A percentile compares a stretch with the other conserved stretches of the same genome.
Conservation (phyloP, 345 rosid species). For the Lepidium aucheri region DNA sequence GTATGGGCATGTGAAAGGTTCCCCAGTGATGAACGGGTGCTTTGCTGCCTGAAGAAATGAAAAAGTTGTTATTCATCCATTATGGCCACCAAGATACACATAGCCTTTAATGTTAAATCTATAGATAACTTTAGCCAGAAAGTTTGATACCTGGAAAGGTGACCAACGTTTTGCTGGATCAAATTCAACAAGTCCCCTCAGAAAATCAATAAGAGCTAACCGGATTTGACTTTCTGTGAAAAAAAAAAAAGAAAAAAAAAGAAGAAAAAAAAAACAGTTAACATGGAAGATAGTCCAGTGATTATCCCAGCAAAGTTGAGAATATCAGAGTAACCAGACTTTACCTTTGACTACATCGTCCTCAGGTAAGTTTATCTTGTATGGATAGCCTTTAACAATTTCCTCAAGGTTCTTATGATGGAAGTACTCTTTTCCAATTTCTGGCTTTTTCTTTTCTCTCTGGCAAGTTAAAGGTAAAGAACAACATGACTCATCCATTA, state of each 20-base stretch:
- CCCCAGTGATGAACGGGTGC: constrained; percentile 98
- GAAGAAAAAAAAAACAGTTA: constrained; percentile 9
- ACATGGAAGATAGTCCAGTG: constrained; percentile 7
- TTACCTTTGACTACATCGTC: constrained; percentile 82
- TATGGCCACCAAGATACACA: not conserved
- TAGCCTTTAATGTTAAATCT: not conserved
- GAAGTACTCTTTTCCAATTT: constrained; percentile 94
- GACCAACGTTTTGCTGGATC: constrained; percentile 99
- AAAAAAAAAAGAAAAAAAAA: no score
- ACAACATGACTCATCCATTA: not conserved
- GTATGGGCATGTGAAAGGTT: constrained; percentile 90
- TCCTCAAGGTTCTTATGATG: constrained; percentile 84
- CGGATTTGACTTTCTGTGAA: constrained; percentile 77
- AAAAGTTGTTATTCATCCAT: constrained; percentile 1
- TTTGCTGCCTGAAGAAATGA: constrained; percentile 71
- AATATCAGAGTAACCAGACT: constrained; percentile 14
- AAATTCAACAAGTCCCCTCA: constrained; percentile 95
- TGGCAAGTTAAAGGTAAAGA: constrained; percentile 27
- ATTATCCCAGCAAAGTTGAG: constrained; percentile 2
- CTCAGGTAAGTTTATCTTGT: constrained; percentile 61
- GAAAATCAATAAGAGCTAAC: constrained; percentile 89
- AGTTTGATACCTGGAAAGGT: constrained; percentile 75
- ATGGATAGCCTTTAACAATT: constrained; percentile 81
- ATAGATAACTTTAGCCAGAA: not conserved
- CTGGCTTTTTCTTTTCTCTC: constrained; percentile 86